Conservation (phyloP, 2,329 filamentous ascomycete species). For the Zymoseptoria passerinii region DNA sequence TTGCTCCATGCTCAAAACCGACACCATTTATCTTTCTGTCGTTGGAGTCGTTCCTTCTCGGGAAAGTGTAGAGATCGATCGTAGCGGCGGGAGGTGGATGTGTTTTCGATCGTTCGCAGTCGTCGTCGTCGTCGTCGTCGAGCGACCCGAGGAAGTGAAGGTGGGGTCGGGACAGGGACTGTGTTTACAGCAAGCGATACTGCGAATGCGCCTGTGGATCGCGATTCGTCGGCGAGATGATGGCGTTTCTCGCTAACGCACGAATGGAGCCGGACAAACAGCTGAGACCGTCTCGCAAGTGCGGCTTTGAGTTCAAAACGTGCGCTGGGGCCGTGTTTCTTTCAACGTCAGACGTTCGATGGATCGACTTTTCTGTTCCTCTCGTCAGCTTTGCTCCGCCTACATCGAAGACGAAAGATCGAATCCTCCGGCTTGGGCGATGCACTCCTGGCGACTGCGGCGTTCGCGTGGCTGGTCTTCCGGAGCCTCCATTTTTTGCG, state of each 20-base stretch:
- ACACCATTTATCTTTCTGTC: slow-evolving; percentile 15
- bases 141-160: not conserved
- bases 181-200: not conserved
- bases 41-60: not conserved
- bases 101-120: not conserved
- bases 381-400: slow-evolving; percentile 6
- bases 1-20: slow-evolving; percentile 25
- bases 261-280: slow-evolving; percentile 13
- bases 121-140: not conserved
- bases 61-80: not conserved
- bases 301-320: slow-evolving; percentile 15
- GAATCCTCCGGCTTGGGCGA: not conserved
- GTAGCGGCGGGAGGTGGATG: not conserved
- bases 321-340: slow-evolving; percentile 14
- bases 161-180: not conserved
- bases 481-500: slow-evolving; percentile 1
- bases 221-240: slow-evolving; percentile 14
- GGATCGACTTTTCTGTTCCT: not conserved
- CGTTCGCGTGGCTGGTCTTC: not conserved
- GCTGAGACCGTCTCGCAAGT: slow-evolving; percentile 16
- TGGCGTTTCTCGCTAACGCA: slow-evolving; percentile 15
- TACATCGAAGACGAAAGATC: not conserved
- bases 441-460: not conserved
- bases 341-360: slow-evolving; percentile 13
- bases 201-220: slow-evolving; percentile 8